Base-by-base conservation (phyloP, 805 yeast genomes). In the Kodamaea jinghongensis region DNA sequence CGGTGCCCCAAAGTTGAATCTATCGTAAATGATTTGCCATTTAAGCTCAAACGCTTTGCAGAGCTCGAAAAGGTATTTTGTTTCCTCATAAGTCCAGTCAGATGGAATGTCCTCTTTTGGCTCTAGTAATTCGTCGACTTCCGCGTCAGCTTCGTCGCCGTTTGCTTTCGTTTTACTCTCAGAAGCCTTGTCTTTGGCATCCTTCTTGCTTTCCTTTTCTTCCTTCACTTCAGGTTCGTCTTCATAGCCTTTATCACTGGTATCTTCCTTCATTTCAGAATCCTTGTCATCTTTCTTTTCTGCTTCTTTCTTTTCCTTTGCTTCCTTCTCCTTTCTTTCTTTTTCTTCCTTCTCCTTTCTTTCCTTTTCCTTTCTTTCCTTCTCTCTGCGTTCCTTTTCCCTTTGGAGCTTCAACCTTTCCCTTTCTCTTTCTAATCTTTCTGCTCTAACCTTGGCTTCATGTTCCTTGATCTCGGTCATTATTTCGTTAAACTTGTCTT, bases 31-130 rank as follows among this genome's bases (percentile, higher is more conserved):
- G 6, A 81, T 75, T 22, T 77, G 72, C 79, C 93, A 78, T 43
- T 86, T 70, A 50, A 85, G 67, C 51, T 84, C 90, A 42, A 63
- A 61, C 62, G 63, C 71, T 46, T 61, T 68, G 56, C 85, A 86
- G 12, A 86, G 63, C 2, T 81, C 83, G 58, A 91, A 89, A n/a
- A 93, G 63, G 46, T 85, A 80, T 28, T 67, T 66, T 0, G 96
- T 86, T 59, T 93, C 97, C 34, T 81, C 82, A 47, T 73, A 85
- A 2, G 76, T 64, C 96, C 97, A 89, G 7, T 45, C 41, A 4
- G 38, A 56, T n/a, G 63, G 29, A 10, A 36, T 43, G 12, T 45
- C 38, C 10, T 31, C 31, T 11, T 39, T 33, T 17, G 43, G 38
- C 14, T 28, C 38, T 25, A 23, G 25, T 22, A 34, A 23, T 25